Evolutionary conservation across 2,329 filamentous ascomycete species (phyloP), one percentile per base, ranked within the genome.

Genomic region (Monosporascus sp.): DNA sequence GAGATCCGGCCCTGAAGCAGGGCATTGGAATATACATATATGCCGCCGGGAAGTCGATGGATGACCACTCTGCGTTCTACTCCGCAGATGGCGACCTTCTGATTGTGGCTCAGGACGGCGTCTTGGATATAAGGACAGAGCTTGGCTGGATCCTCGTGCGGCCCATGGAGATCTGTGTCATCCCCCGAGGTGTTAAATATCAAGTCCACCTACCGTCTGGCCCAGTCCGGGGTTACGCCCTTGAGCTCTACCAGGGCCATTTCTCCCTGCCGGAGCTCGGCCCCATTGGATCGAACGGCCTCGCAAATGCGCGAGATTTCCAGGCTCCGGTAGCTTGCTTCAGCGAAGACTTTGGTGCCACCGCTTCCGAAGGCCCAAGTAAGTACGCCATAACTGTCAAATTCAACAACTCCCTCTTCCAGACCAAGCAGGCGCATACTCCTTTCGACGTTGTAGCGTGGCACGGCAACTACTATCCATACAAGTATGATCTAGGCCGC

Each of bases 11-110:
- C 0, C 78, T 87, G 70, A 90, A 90, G 67, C 75, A 78, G 9
- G 88, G 88, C 1, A 62, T 90, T 25, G 87, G 85, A 20, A 88
- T 89, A 51, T 81, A 85, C 66, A 82, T 89, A 58, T 90, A 85
- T 62, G 83, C 85, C 1, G 86, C 84, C 1, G 86, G 86, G 31
- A 87, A 85, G 64, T 82, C 84, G 57, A 91, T 91, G 88, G 75
- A 76, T 39, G 72, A 76, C 14, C 79, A 81, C 45, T 78, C 84
- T 55, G 87, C 87, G 0, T 90, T 90, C 69, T 90, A 89, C 70
- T 88, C 83, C n/a, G 84, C 87, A 0, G 85, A 88, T 63, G 85
- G 85, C 2, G 85, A 88, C 63, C 83, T 86, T 58, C 67, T 88
- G 51, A 84, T 88, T 55, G 83, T 88, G 24, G 76, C 82, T 4